phyloP scores from a whole-genome alignment of 2,329 filamentous ascomycete species.

The Arachnomyces sp. region DNA sequence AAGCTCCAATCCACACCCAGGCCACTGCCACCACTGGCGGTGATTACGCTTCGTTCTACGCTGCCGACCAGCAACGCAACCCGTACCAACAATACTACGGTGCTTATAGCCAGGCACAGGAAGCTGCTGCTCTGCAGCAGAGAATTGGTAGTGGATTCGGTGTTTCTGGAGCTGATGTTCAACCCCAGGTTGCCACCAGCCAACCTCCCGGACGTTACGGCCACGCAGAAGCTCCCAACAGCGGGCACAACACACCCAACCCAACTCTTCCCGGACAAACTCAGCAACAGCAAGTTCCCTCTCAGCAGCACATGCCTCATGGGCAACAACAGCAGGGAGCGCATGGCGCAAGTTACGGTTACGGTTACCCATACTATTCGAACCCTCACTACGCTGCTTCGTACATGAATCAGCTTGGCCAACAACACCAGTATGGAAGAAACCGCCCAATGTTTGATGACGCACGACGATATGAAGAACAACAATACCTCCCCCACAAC shows the following conservation, averaged over 20 bases:
- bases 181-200: slow-evolving; percentile 51
- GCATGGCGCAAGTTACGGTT: slow-evolving; percentile 48
- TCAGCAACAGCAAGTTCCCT: slow-evolving; percentile 45
- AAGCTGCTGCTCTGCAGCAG: slow-evolving; percentile 62
- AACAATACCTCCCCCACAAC: slow-evolving; percentile 37
- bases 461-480: slow-evolving; percentile 40
- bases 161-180: slow-evolving; percentile 51
- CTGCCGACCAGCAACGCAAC: slow-evolving; percentile 63
- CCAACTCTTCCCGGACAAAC: slow-evolving; percentile 55
- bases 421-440: slow-evolving; percentile 37
- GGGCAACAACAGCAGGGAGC: slow-evolving; percentile 33
- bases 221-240: slow-evolving; percentile 66
- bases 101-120: slow-evolving; percentile 60
- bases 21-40: slow-evolving; percentile 50
- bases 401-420: slow-evolving; percentile 50
- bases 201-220: slow-evolving; percentile 69
- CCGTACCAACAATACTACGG: slow-evolving; percentile 70
- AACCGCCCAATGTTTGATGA: slow-evolving; percentile 44
- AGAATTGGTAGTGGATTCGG: slow-evolving; percentile 71
- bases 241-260: slow-evolving; percentile 85
- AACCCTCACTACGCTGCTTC: slow-evolving; percentile 52
- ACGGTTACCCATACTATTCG: slow-evolving; percentile 52
- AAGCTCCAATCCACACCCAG: slow-evolving; percentile 54
- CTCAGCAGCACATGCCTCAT: slow-evolving; percentile 45
- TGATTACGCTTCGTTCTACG: slow-evolving; percentile 82